Base-by-base conservation (phyloP, 106 monocot species). In the Ottelia alismoides region DNA sequence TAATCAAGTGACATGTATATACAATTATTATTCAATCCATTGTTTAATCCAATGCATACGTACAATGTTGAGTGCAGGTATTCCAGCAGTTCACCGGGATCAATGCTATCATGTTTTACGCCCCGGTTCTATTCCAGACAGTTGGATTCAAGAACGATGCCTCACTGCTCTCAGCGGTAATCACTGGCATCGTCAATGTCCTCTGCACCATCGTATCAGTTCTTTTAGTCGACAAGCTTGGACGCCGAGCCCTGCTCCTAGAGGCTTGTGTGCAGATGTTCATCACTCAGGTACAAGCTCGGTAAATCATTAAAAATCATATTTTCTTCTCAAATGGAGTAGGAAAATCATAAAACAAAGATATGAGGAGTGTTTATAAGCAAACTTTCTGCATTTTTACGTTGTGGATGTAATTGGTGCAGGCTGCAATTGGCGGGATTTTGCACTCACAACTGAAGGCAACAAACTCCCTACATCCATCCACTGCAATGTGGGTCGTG, bases 391-490 rank as follows among this genome's bases (percentile, higher is more conserved):
- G n/a, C n/a, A 30, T 71, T 19, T 61, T 80, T 53, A 12, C 70
- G 2, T 29, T 59, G 2, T 12, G 69, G 27, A 61, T 79, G 1
- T 69, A n/a, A n/a, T n/a, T n/a, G n/a, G n/a, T n/a, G n/a, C n/a
- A n/a, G n/a, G n/a, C n/a, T n/a, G 40, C 40, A 74, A 2, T 28
- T 74, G 45, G 64, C 70, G 35, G 57, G 70, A 2, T 74, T 62
- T 5, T 65, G 73, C 31, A 48, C 54, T 28, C 61, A 60, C 0
- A 63, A 65, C 45, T 45, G 61, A 28, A 52, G 70, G 5, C 20
- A 65, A n/a, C 46, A 59, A 2, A 60, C 57, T 7, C 73, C 47
- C 35, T 70, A 64, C 22, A 31, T 62, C 49, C 23, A 43, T 7
- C 10, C 10, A 16, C 16, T 43, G 40, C 40, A 43, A 16, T 43